A percentile compares a stretch with the other conserved stretches of the same genome.
These are phyloP conservation scores for Colletotrichum gigasporum DNA, from an alignment of 2,329 filamentous ascomycete genomes.

Conservation along the genomic window DNA sequence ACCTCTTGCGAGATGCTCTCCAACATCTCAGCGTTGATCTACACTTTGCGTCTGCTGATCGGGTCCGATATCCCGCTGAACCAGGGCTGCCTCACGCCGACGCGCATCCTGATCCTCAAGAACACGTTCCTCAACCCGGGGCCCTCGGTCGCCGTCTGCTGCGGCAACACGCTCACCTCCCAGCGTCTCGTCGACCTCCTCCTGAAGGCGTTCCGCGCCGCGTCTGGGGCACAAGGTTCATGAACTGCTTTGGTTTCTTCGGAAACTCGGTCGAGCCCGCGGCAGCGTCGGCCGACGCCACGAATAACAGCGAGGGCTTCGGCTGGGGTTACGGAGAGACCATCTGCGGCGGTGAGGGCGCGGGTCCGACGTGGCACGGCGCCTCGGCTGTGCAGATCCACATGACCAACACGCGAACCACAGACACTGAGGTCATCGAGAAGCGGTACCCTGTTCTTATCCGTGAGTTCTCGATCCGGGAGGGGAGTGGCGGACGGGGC, in stretches of 20 bases:
- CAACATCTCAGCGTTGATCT: conserved; percentile 42
- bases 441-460: conserved; percentile 45
- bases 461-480: conserved; percentile 41
- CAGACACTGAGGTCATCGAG: conserved; percentile 47
- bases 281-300: no score
- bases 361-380: conserved; percentile 40
- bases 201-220: conserved; percentile 80
- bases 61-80: conserved; percentile 85
- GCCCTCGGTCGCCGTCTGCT: conserved; percentile 80
- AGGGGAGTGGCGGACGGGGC: conserved; percentile 16
- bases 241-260: conserved; percentile 77
- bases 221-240: conserved; percentile 62
- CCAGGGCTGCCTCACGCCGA: conserved; percentile 82
- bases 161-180: conserved; percentile 81
- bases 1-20: no score
- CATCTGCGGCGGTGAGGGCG: conserved; percentile 44
- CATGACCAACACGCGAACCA: conserved; percentile 50
- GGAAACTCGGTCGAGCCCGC: no score
- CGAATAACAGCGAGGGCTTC: conserved; percentile 60
- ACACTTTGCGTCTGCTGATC: conserved; percentile 74
- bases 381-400: conserved; percentile 44
- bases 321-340: conserved; percentile 49
- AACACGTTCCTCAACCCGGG: conserved; percentile 41
- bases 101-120: conserved; percentile 78
- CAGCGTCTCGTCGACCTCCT: conserved; percentile 89